These are phyloP conservation scores for Boletales sp. DNA, from an alignment of 768 basidiomycete species.

Conservation along the genomic window DNA sequence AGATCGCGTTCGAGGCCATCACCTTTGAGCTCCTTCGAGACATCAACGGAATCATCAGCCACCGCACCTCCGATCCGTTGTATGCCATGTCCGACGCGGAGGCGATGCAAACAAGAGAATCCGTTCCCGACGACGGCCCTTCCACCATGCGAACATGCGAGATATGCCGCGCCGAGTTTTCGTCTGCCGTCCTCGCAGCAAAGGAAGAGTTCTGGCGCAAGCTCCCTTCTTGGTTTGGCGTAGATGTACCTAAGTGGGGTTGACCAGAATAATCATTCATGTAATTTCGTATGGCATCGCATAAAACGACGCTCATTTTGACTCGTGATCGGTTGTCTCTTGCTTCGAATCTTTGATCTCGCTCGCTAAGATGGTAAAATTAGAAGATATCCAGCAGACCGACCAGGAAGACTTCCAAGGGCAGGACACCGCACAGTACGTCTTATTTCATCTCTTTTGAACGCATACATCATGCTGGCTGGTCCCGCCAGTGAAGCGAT, in stretches of 20 bases:
- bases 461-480: conserved; percentile 2
- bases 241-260: conserved; percentile 44
- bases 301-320: not conserved
- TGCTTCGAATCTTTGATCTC: too few relatives aligned
- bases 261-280: conserved; percentile 11
- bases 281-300: conserved; percentile 10
- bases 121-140: conserved; percentile 38
- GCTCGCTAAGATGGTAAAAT: not conserved
- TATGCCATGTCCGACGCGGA: conserved; percentile 68
- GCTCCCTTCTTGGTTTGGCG: conserved; percentile 63
- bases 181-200: conserved; percentile 52
- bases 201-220: conserved; percentile 64
- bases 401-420: conserved; percentile 11
- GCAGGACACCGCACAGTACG: conserved; percentile 8
- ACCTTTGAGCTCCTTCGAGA: conserved; percentile 74
- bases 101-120: conserved; percentile 59
- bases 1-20: conserved; percentile 68
- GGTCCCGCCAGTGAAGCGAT: conserved; percentile 20
- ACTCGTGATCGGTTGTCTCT: not conserved
- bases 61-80: conserved; percentile 66
- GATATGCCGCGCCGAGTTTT: conserved; percentile 59
- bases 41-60: conserved; percentile 62
- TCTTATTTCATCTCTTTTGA: not conserved
- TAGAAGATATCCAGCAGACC: conserved; percentile 1
- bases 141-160: conserved; percentile 59